Evolutionary conservation across 768 basidiomycete species (phyloP).

Genomic region (Xerocomellus intermedius): DNA sequence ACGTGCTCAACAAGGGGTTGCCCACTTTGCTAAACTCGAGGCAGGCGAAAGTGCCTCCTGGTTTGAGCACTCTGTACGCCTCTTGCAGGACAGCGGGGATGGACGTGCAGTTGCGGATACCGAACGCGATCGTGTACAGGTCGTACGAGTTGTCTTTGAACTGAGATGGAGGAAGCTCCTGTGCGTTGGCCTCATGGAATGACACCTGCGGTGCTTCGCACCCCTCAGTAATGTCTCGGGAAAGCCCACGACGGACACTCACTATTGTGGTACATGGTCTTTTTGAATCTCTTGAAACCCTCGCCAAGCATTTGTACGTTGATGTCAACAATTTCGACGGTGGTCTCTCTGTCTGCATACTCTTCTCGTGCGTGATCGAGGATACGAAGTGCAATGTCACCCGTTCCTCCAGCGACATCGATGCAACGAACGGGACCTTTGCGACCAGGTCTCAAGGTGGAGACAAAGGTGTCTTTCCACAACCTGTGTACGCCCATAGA

Average conservation of each 20-base stretch:
- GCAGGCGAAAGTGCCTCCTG: constrained; percentile 93
- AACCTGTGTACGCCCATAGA: constrained; percentile 94
- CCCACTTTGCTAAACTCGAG: constrained; percentile 94
- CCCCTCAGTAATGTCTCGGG: constrained; percentile 1
- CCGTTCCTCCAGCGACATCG: constrained; percentile 96
- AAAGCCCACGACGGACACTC: constrained; percentile 27
- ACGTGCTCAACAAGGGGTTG: constrained; percentile 86
- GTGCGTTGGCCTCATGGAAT: constrained; percentile 93
- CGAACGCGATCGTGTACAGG: constrained; percentile 97
- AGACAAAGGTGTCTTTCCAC: constrained; percentile 94
- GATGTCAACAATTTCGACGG: constrained; percentile 89
- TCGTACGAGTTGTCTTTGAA: constrained; percentile 87
- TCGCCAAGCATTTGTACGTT: constrained; percentile 95
- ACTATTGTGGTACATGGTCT: constrained; percentile 99
- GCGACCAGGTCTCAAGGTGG: constrained; percentile 70
- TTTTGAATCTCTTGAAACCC: constrained; percentile 85
- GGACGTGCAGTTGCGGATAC: constrained; percentile 96
- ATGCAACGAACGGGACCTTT: constrained; percentile 77
- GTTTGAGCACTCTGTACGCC: constrained; percentile 92
- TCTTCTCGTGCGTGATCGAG: constrained; percentile 88
- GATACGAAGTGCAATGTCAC: constrained; percentile 94
- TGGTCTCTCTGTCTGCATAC: constrained; percentile 86
- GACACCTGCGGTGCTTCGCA: constrained; percentile 82
- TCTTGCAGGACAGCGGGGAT: constrained; percentile 84
- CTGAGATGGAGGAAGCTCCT: constrained; percentile 60